A percentile compares a stretch with the other conserved stretches of the same genome.
phyloP scores from a whole-genome alignment of 2,329 filamentous ascomycete genomes.

The Thermoascus crustaceus region DNA sequence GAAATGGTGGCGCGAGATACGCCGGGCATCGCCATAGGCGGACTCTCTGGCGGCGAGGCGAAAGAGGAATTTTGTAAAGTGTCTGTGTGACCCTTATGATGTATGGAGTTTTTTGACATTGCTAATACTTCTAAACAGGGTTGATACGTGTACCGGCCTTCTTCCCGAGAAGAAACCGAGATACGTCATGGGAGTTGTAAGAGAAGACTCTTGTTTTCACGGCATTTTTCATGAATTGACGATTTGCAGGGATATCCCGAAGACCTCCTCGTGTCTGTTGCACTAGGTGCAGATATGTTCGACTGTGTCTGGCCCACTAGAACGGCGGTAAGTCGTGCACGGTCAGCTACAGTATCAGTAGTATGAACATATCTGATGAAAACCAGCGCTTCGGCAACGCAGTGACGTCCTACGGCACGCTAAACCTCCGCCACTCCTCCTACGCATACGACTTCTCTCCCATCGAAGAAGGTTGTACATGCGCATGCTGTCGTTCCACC shows the following conservation, averaged over 20 bases:
- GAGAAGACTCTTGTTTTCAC: slow-evolving; percentile 12
- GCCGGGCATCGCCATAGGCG: slow-evolving; percentile 92
- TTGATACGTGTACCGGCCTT: slow-evolving; percentile 73
- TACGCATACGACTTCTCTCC: slow-evolving; percentile 75
- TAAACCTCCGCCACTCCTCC: slow-evolving; percentile 71
- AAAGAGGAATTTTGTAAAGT: slow-evolving; percentile 90
- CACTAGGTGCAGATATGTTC: slow-evolving; percentile 97
- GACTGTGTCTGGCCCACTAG: slow-evolving; percentile 98
- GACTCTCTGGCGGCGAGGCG: slow-evolving; percentile 87
- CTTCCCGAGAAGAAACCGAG: slow-evolving; percentile 88
- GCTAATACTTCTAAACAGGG: slow-evolving; percentile 33
- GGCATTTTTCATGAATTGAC: slow-evolving; percentile 10
- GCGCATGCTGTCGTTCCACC: slow-evolving; percentile 62
- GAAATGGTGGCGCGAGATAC: slow-evolving; percentile 88
- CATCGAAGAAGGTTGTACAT: slow-evolving; percentile 74
- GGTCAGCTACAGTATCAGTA: neutral
- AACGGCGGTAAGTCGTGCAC: slow-evolving; percentile 57
- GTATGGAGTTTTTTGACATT: neutral
- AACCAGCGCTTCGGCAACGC: slow-evolving; percentile 79
- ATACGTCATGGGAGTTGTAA: slow-evolving; percentile 93
- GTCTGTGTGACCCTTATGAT: slow-evolving; percentile 19
- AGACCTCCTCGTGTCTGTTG: slow-evolving; percentile 86
- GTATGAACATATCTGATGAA: slow-evolving; percentile 1
- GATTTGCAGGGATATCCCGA: slow-evolving; percentile 70
- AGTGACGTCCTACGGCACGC: slow-evolving; percentile 68